Conservation (phyloP, 306 rosid genomes). For the Prunus persica region Prunus_persica_NCBIv2 NC_034010.1:28693001-28693500, state of each 20-base stretch:
- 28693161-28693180: too few relatives aligned
- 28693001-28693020: neutral
- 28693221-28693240: neutral
- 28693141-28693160: too few relatives aligned
- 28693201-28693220: too few relatives aligned
- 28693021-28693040: neutral
- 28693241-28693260: neutral
- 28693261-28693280: neutral
- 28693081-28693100: neutral
- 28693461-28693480: neutral
- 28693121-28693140: neutral
- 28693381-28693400: too few relatives aligned
- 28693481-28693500: constrained; percentile 29
- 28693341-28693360: neutral
- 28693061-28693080: neutral
- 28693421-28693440: neutral
- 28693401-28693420: fast-evolving
- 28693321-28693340: neutral
- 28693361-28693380: neutral
- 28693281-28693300: constrained; percentile 4
- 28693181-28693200: too few relatives aligned
- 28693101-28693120: neutral
- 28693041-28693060: neutral
- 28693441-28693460: too few relatives aligned
- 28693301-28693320: neutral